These are phyloP conservation scores for Datura wrightii DNA, from an alignment of 257 asterid genomes.

Conservation along the genomic window DNA sequence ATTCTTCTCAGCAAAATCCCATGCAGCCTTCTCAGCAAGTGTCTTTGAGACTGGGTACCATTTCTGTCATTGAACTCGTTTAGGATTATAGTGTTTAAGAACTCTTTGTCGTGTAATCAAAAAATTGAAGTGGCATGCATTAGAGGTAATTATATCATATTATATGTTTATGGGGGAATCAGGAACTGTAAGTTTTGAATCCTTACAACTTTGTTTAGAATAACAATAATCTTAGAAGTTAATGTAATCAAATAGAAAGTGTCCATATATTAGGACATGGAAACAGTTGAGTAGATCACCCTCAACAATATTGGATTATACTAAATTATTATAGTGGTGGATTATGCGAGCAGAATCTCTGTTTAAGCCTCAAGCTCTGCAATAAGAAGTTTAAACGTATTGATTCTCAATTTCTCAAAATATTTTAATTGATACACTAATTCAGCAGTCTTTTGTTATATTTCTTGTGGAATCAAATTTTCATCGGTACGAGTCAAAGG, in stretches of 20 bases:
- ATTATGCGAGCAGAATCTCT: background rate
- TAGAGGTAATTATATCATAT: constrained; percentile 4
- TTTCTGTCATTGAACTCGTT: constrained; percentile 50
- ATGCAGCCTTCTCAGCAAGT: constrained; percentile 81
- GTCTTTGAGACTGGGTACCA: constrained; percentile 96
- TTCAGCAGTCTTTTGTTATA: background rate
- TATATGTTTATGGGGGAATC: background rate
- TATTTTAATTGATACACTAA: background rate
- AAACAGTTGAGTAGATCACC: background rate
- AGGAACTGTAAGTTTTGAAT: background rate
- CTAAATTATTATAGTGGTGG: background rate
- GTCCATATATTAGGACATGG: background rate
- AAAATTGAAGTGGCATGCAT: background rate
- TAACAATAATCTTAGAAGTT: background rate
- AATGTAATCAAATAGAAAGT: background rate
- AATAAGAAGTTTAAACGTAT: background rate
- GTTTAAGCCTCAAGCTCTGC: background rate
- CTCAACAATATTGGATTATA: background rate
- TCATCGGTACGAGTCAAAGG: background rate
- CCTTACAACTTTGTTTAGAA: background rate
- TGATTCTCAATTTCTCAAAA: background rate
- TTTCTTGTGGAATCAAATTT: background rate
- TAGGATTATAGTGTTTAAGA: constrained; percentile 4
- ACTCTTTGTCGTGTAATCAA: background rate
- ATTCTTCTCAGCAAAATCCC: constrained; percentile 73